These are phyloP conservation scores for Desmodesmus armatus DNA, from an alignment of 139 green algal genomes.

Conservation along the genomic window DNA sequence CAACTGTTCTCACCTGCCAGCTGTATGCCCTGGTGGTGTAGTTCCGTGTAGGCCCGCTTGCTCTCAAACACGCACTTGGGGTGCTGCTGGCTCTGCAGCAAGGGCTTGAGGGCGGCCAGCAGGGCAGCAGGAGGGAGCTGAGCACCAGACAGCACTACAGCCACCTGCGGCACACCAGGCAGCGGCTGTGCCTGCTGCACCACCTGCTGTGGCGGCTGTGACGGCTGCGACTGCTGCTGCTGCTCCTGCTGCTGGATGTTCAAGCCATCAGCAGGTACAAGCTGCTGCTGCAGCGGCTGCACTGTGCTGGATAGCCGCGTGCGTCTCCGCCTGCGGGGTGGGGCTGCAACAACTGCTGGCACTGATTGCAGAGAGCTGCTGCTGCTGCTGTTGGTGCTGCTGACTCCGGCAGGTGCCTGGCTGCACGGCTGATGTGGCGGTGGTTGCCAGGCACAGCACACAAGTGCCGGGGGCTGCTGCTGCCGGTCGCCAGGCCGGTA, in stretches of 20 bases:
- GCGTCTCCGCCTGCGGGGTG: neutral
- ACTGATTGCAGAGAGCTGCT: neutral
- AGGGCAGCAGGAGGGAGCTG: neutral
- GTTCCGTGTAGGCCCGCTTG: slow-evolving; percentile 28
- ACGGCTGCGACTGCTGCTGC: neutral
- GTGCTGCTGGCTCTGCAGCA: neutral
- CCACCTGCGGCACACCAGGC: neutral
- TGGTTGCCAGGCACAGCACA: too few relatives aligned
- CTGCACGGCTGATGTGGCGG: too few relatives aligned
- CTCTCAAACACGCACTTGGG: slow-evolving; percentile 25
- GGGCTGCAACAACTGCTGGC: neutral
- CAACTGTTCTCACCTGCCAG: slow-evolving; percentile 8
- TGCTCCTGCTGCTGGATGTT: neutral
- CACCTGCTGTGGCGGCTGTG: neutral
- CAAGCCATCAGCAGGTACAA: too few relatives aligned
- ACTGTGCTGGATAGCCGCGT: too few relatives aligned
- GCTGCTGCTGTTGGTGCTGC: neutral
- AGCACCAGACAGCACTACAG: neutral
- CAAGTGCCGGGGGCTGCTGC: too few relatives aligned
- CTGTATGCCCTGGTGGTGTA: slow-evolving; percentile 5
- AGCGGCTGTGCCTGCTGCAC: neutral
- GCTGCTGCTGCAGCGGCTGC: neutral
- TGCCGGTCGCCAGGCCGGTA: too few relatives aligned
- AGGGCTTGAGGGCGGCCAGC: neutral
- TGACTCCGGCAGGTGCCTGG: neutral